Percentiles rank a stretch among this genome's conserved stretches.
Conservation (phyloP, 441 rosid genomes). For the Pelargonium citronellum region DNA sequence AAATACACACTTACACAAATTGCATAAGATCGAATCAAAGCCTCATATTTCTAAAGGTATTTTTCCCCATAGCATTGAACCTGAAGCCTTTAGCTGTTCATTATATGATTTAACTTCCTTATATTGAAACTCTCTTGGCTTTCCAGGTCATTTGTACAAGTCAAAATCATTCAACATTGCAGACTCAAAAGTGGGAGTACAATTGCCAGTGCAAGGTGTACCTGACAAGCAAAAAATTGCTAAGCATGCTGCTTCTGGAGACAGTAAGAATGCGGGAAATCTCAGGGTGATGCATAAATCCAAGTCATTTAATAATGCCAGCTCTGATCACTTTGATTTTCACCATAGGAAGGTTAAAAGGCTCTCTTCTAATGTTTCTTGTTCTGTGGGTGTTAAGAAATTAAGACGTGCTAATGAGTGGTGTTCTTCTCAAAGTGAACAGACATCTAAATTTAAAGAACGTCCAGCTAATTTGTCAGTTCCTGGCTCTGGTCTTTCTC, state of each 20-base stretch:
- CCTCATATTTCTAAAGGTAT: conserved; percentile 16
- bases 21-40: conserved; percentile 13
- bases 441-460: not conserved
- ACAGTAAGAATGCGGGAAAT: conserved; percentile 14
- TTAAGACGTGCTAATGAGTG: conserved; percentile 14
- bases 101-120: not conserved
- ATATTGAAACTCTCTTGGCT: conserved; percentile 11
- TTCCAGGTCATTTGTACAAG: conserved; percentile 21
- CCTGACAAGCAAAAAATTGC: conserved; percentile 1
- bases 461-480: not conserved
- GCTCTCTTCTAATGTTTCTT: conserved; percentile 12
- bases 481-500: not conserved
- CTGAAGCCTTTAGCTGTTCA: conserved; percentile 4
- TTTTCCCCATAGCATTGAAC: conserved; percentile 7
- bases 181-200: conserved; percentile 12
- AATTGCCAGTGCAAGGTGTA: conserved; percentile 12
- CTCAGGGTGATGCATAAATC: conserved; percentile 18
- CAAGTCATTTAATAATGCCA: conserved; percentile 20
- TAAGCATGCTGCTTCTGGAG: conserved; percentile 7
- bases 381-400: conserved; percentile 17
- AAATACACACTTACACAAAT: not conserved
- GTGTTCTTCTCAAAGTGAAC: not conserved
- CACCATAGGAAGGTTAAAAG: conserved; percentile 10
- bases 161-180: conserved; percentile 25
- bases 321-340: conserved; percentile 12